Conservation (phyloP, 1,284 basidiomycete species). For the Ustilago bromivora region DNA sequence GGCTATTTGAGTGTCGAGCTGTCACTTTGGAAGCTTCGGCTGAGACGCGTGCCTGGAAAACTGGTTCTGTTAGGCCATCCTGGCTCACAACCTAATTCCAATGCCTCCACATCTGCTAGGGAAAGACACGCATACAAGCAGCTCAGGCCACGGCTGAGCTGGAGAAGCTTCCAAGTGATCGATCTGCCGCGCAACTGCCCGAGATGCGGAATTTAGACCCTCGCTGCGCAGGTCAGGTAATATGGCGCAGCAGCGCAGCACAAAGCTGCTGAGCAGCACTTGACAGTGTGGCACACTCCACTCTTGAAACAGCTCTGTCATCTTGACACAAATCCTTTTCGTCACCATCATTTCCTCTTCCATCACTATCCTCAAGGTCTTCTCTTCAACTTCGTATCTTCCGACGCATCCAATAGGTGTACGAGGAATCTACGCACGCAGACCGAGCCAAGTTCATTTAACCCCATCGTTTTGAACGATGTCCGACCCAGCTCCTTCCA, state of each 20-base stretch:
- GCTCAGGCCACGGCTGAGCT: slow-evolving; percentile 20
- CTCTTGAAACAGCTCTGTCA: slow-evolving; percentile 5
- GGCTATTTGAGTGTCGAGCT: not conserved
- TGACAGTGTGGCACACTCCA: slow-evolving; percentile 7
- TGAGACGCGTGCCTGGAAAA: not conserved
- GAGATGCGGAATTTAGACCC: slow-evolving; percentile 4
- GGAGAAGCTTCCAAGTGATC: slow-evolving; percentile 21
- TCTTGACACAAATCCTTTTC: not conserved
- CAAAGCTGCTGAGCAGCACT: not conserved
- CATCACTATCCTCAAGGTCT: not conserved
- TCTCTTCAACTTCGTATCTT: not conserved
- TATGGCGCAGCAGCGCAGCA: slow-evolving; percentile 12
- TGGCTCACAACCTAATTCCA: not conserved
- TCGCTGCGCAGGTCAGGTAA: not conserved
- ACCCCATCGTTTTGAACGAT: slow-evolving; percentile 23
- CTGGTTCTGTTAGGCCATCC: not conserved
- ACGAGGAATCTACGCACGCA: not conserved
- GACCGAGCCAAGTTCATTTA: not conserved
- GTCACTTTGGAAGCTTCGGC: slow-evolving; percentile 9
- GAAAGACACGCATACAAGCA: slow-evolving; percentile 8
- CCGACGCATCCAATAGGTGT: not conserved
- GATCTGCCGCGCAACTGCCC: slow-evolving; percentile 19
- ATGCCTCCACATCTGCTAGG: slow-evolving; percentile 6
- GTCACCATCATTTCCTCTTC: not conserved
- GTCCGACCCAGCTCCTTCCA: slow-evolving; percentile 51